These are phyloP conservation scores for Diaporthe caulivora DNA, from an alignment of 2,329 filamentous ascomycete species.

Conservation along the genomic window DNA sequence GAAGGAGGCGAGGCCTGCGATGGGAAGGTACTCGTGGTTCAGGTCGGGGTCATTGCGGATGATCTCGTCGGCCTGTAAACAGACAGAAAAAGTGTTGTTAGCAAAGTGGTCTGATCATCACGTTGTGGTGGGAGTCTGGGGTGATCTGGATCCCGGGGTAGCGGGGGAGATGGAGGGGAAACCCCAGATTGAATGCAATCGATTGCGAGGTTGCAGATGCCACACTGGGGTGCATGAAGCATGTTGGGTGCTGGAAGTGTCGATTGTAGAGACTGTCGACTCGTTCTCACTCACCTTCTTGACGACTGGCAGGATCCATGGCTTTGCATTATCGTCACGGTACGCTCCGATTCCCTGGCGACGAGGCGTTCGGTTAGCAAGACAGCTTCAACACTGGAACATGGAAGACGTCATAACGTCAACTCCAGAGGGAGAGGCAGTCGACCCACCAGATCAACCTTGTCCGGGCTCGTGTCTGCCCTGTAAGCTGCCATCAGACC, in stretches of 20 bases:
- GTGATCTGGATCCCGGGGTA: conserved; percentile 37
- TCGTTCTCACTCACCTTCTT: conserved; percentile 80
- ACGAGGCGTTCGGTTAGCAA: conserved; percentile 17
- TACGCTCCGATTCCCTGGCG: conserved; percentile 86
- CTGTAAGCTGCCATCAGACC: conserved; percentile 90
- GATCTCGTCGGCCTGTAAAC: conserved; percentile 84
- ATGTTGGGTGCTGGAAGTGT: neutral
- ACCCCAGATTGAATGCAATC: conserved; percentile 3
- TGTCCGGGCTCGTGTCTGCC: conserved; percentile 80
- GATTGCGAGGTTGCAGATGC: conserved; percentile 30
- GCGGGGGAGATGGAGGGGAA: conserved; percentile 24
- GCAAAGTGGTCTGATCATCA: conserved; percentile 38
- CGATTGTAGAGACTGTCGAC: conserved; percentile 13
- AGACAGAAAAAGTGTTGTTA: conserved; percentile 42
- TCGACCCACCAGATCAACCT: conserved; percentile 86
- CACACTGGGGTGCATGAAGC: neutral
- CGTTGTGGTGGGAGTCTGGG: conserved; percentile 13
- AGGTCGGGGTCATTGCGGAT: conserved; percentile 89
- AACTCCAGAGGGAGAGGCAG: conserved; percentile 7
- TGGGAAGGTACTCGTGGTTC: conserved; percentile 99
- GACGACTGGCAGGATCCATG: conserved; percentile 96
- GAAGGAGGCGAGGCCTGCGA: conserved; percentile 87
- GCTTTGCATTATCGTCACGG: conserved; percentile 93
- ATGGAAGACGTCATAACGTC: conserved; percentile 23
- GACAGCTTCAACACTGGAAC: neutral